Base-by-base conservation (phyloP, 2,329 filamentous ascomycete species). In the Rachicladosporium sp. region DNA sequence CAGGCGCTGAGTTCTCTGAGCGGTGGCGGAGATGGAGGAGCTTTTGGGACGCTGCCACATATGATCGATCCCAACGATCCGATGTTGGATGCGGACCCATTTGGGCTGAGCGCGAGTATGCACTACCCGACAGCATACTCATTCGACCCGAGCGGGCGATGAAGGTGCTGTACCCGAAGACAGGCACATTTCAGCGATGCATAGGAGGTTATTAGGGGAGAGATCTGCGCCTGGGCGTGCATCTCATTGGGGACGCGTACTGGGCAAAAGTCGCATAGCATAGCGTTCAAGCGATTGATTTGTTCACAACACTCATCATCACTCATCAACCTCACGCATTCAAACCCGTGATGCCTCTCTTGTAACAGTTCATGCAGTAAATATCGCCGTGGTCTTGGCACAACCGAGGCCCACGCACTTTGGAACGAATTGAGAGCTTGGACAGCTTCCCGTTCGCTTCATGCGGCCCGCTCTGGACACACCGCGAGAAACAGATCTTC, bases 71-170 rank as follows among this genome's bases (percentile, higher is more conserved):
- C 76, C 10, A 93, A 85, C 56, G 88, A 95, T 54, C 82, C 87
- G 11, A 84, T 87, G 64, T 69, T 93, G 36, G 88, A 95, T 57
- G 85, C 87, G 61, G 88, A 95, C 61, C 89, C 89, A 1, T 96
- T 95, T 54, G 88, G 88, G 9, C 69, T 95, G 38, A 89, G 83
- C 43, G 88, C 88, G 29, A 93, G 85, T 64, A 94, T 94, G 89
- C 84, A 89, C 49, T 94, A 94, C 54, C 87, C 87, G 8, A 83
- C 81, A 2, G 82, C 84, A 41, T 91, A 88, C 61, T 43, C 45
- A 2, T 50, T 42, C 31, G 47, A 51, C n/a, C 49, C 50, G 29
- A 35, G 39, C 10, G 30, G 21, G 21, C 34, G 38, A 13, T 34
- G 39, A 19, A 33, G 34, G 33, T 37, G 30, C 33, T 31, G 30